A percentile compares a stretch with the other conserved stretches of the same genome.
Evolutionary conservation across 805 yeast species (phyloP).

Genomic region (Myxozyma vanderwaltii): DNA sequence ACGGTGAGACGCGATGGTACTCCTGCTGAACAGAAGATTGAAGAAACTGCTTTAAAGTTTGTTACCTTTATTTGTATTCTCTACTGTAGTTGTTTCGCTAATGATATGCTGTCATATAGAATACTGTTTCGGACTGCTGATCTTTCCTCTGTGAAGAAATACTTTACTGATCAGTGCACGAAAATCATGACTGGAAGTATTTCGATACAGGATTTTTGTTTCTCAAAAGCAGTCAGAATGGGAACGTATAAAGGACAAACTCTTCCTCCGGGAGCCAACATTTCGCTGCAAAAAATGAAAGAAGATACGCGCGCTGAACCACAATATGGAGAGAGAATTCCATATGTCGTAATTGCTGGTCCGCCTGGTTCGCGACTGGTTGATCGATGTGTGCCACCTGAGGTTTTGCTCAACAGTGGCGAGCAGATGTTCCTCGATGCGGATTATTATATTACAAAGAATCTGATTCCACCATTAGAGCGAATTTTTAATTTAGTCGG

Average conservation of each 20-base stretch:
- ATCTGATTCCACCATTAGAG: slow-evolving; percentile 86
- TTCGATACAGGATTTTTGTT: slow-evolving; percentile 79
- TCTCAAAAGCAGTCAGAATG: slow-evolving; percentile 83
- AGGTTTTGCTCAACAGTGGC: slow-evolving; percentile 55
- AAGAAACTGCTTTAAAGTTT: slow-evolving; percentile 59
- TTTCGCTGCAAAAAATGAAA: slow-evolving; percentile 64
- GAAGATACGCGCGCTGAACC: slow-evolving; percentile 76
- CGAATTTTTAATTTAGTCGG: slow-evolving; percentile 82
- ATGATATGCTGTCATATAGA: slow-evolving; percentile 38
- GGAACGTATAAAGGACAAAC: slow-evolving; percentile 69
- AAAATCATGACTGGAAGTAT: slow-evolving; percentile 66
- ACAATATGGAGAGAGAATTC: slow-evolving; percentile 84
- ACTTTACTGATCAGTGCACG: slow-evolving; percentile 64
- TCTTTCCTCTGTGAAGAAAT: slow-evolving; percentile 67
- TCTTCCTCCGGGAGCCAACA: slow-evolving; percentile 89
- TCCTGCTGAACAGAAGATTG: slow-evolving; percentile 84
- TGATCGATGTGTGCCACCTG: slow-evolving; percentile 81
- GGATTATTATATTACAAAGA: slow-evolving; percentile 82
- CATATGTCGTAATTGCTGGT: slow-evolving; percentile 76
- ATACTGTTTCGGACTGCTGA: slow-evolving; percentile 72
- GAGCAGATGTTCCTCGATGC: slow-evolving; percentile 59
- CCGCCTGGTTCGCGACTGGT: slow-evolving; percentile 57
- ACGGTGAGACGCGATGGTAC: slow-evolving; percentile 94
- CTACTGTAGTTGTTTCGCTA: no score
- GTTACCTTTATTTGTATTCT: neutral